phyloP scores from a whole-genome alignment of 176 grass and related monocot genomes.

The Oryza australiensis region DNA sequence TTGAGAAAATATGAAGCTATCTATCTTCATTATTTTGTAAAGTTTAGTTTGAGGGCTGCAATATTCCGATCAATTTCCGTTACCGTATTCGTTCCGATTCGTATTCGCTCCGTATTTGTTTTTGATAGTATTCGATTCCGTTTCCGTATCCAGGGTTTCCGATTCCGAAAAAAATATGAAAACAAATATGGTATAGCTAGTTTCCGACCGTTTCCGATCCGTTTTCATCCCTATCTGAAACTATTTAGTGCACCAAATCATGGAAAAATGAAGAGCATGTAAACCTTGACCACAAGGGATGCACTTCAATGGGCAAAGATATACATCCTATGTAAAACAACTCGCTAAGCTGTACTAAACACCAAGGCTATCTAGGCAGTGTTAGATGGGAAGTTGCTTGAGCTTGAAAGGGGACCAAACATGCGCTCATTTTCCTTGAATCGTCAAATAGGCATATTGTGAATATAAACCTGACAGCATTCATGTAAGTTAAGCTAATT shows the following conservation, averaged over 20 bases:
- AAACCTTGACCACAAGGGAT: neutral
- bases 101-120: no score
- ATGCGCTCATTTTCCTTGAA: neutral
- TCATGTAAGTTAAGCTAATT: constrained; percentile 3
- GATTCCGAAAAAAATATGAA: no score
- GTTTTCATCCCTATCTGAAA: no score
- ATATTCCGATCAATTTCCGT: no score
- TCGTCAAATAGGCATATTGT: neutral
- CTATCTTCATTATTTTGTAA: no score
- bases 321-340: neutral
- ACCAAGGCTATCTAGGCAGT: neutral
- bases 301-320: neutral
- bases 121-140: no score
- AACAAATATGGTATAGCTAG: no score
- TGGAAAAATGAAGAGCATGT: neutral
- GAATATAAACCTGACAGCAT: neutral
- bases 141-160: no score
- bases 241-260: neutral
- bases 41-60: no score
- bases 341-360: neutral
- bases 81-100: no score
- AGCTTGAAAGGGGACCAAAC: neutral
- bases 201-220: no score
- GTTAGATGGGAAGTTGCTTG: neutral
- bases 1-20: no score